Evolutionary conservation across 495 filamentous ascomycete species (phyloP), one percentile per base, ranked within the genome.

Genomic region (Penicillium cataractarum): DNA sequence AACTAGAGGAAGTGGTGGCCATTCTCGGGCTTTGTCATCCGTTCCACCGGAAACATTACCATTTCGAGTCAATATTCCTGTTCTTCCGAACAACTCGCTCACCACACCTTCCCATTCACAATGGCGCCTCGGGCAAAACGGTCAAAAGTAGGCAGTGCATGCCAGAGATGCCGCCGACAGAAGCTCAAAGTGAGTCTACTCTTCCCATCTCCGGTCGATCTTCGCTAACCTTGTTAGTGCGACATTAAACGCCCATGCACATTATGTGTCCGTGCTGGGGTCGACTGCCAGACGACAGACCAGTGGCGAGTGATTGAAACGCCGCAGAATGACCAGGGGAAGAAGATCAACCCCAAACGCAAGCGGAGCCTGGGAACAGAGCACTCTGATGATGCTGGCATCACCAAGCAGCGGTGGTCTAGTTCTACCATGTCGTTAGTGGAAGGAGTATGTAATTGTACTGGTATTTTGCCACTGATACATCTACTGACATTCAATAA

Each of bases 361-460:
- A 51, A 31, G 17, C 44, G 21, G 6, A 27, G 3, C 3, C 46
- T 32, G 3, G 31, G 6, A 21, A 24, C 1, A 9, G 42, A 46
- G 42, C 8, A 46, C 19, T 3, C 42, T 46, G 42, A 24, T 9
- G 19, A 46, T 46, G 42, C 21, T 24, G 15, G 44, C 6, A 9
- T 33, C 6, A 6, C 12, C 5, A 35, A 62, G n/a, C 62, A 57
- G 35, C 42, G 40, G 0, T 65, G 57, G 62, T 73, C 69, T 3
- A 75, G 73, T 56, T 73, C 71, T 0, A 73, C 67, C 19, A 71
- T 75, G 61, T 69, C 73, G 10, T 22, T 75, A 13, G 62, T 75
- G 19, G 55, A 65, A 42, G 69, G 67, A 19, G 73, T 73, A 57
- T 58, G 63, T 31, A 35, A 35, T 17, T 22, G 12, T 29, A n/a